A percentile compares a stretch with the other conserved stretches of the same genome.
These are phyloP conservation scores for Gnomoniopsis sp. DNA, from an alignment of 2,329 filamentous ascomycete genomes.

Conservation along the genomic window DNA sequence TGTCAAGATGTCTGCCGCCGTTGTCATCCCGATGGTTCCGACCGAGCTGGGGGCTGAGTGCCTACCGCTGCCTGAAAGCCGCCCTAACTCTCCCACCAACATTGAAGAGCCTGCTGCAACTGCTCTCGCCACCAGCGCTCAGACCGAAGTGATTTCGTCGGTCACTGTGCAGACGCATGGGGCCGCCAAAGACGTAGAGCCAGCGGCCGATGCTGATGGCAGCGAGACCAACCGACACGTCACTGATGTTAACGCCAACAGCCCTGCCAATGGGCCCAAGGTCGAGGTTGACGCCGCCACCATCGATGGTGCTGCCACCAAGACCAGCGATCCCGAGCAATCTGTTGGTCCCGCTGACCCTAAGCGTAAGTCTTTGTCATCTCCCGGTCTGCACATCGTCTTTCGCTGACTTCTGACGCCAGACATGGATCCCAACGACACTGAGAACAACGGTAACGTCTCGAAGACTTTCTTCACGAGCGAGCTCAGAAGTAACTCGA, in stretches of 20 bases:
- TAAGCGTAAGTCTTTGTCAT: not conserved
- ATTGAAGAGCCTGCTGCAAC: not conserved
- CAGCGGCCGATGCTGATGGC: not conserved
- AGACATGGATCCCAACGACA: conserved; percentile 4
- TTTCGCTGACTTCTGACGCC: not conserved
- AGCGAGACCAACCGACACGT: too few species aligned
- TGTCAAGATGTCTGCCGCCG: not conserved
- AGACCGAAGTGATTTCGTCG: too few species aligned
- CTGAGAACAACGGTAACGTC: conserved; percentile 4
- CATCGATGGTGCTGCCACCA: not conserved
- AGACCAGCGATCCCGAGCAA: not conserved
- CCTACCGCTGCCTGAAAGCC: not conserved
- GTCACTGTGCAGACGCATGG: too few species aligned
- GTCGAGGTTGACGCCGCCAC: not conserved
- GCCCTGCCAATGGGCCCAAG: not conserved
- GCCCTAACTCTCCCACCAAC: not conserved
- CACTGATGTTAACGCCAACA: not conserved
- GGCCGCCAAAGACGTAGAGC: too few species aligned
- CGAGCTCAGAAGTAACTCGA: not conserved
- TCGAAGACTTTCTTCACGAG: conserved; percentile 14
- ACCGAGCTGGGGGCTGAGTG: not conserved
- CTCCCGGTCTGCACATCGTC: not conserved
- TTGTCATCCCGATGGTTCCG: not conserved
- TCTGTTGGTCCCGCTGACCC: not conserved
- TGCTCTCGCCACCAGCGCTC: not conserved